Evolutionary conservation across 2,329 filamentous ascomycete species (phyloP).

Genomic region (Biscogniauxia sp.): DNA sequence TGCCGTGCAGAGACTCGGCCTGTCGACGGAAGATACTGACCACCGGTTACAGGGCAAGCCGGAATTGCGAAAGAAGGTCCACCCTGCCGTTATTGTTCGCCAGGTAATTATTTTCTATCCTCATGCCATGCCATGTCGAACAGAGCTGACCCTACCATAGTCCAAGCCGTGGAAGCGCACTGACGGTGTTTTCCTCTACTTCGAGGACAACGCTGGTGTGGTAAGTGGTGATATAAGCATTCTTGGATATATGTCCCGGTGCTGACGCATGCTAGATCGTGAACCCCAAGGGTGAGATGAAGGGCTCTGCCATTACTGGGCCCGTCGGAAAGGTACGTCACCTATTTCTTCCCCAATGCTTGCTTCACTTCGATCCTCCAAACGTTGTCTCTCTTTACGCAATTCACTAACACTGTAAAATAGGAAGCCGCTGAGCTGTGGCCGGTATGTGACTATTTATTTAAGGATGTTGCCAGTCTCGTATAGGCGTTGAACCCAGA

Average conservation of each 20-base stretch:
- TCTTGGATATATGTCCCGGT: neutral
- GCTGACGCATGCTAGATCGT: conserved; percentile 70
- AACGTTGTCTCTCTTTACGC: neutral
- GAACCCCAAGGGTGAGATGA: conserved; percentile 99
- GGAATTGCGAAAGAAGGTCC: conserved; percentile 99
- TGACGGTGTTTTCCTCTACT: conserved; percentile 99
- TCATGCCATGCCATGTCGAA: neutral
- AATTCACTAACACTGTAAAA: neutral
- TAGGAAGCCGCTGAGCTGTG: conserved; percentile 94
- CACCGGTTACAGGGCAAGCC: conserved; percentile 73
- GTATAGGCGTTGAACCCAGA: no score
- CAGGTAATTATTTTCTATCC: conserved; percentile 43
- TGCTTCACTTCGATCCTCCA: neutral
- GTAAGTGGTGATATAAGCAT: conserved; percentile 58
- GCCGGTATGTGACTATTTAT: conserved; percentile 66
- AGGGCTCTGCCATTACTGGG: conserved; percentile 98
- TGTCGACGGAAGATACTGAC: neutral
- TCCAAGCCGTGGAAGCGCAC: conserved; percentile 99
- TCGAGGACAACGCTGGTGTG: conserved; percentile 99
- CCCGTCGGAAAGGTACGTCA: conserved; percentile 78
- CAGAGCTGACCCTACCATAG: conserved; percentile 26
- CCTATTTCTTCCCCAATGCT: neutral
- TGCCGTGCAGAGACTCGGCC: neutral
- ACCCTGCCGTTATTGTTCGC: conserved; percentile 98
- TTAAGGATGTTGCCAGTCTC: no score